Evolutionary conservation across 164 flowering plant species (phyloP), one percentile per base, ranked within the genome.

Genomic region (Kalanchoe fedtschenkoi): DNA sequence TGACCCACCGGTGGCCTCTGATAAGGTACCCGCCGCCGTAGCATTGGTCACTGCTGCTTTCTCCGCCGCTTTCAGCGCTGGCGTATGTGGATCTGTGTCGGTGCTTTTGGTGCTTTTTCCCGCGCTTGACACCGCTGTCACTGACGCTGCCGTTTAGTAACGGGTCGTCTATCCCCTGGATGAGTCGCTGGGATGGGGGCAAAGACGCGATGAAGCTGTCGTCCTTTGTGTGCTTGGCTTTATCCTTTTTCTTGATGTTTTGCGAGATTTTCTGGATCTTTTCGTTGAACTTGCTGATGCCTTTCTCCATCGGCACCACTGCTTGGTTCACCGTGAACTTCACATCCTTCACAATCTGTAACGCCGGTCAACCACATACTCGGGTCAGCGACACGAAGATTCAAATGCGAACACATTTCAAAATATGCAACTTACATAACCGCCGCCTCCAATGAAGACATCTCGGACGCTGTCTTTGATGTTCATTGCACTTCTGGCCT

Each of bases 131-230:
- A 8, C 85, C 92, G 64, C 86, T 86, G 60, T 93, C 97, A 64
- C 99, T 93, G 17, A 75, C 3, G 73, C 93, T 88, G 22, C 97
- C 97, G 69, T 77, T 85, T 55, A 90, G 70, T 19, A 95, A 85
- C 7, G 99, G 99, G 65, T 95, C 99, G 66, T 95, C 99, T 9
- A 95, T 95, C 33, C 99, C 97, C 26, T 89, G 87, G 57, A 95
- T 90, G 43, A 83, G 77, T 67, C 76, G 81, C 54, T 70, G 69
- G 34, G 81, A 38, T 10, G 89, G 77, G 0, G 87, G 61, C 15
- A 85, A 75, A 16, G 84, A 34, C 30, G 72, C 34, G 13, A 86
- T 66, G 72, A 74, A 79, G 61, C 96, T 85, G 67, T 90, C 95
- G 68, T 93, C 97, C 76, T 80, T 86, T 15, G 78, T 81, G 56